Conservation (phyloP, 2,329 filamentous ascomycete species). For the Fusarium brevicatenulatum region DNA sequence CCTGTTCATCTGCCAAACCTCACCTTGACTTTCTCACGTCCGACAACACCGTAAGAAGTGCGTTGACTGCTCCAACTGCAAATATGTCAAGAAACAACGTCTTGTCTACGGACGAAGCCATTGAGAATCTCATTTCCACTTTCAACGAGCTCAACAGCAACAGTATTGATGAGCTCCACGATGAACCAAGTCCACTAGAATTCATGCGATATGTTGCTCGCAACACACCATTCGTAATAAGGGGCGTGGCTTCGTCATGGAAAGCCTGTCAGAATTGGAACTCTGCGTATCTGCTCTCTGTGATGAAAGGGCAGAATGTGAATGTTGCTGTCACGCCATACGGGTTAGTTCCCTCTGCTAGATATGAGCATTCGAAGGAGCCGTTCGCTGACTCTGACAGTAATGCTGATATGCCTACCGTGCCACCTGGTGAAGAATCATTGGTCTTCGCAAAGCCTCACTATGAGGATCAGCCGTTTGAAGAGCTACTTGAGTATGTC, state of each 20-base stretch:
- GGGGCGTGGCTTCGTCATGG: constrained; percentile 71
- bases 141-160: constrained; percentile 78
- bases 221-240: constrained; percentile 80
- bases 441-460: constrained; percentile 76
- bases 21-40: not conserved
- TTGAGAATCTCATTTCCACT: constrained; percentile 66
- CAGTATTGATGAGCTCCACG: constrained; percentile 67
- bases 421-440: constrained; percentile 41
- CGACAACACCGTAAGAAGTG: not conserved
- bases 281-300: constrained; percentile 64
- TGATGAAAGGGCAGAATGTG: constrained; percentile 67
- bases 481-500: constrained; percentile 70
- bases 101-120: constrained; percentile 28
- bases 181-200: constrained; percentile 77
- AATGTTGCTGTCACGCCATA: constrained; percentile 82
- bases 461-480: constrained; percentile 72
- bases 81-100: not conserved
- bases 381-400: constrained; percentile 33
- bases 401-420: constrained; percentile 52
- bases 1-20: not conserved
- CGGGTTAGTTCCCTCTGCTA: constrained; percentile 62
- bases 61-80: not conserved
- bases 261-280: constrained; percentile 71
- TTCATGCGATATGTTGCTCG: constrained; percentile 81
- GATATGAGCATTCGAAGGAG: not conserved